phyloP scores from a whole-genome alignment of 495 filamentous ascomycete species.

The Trichoderma reesei region DNA sequence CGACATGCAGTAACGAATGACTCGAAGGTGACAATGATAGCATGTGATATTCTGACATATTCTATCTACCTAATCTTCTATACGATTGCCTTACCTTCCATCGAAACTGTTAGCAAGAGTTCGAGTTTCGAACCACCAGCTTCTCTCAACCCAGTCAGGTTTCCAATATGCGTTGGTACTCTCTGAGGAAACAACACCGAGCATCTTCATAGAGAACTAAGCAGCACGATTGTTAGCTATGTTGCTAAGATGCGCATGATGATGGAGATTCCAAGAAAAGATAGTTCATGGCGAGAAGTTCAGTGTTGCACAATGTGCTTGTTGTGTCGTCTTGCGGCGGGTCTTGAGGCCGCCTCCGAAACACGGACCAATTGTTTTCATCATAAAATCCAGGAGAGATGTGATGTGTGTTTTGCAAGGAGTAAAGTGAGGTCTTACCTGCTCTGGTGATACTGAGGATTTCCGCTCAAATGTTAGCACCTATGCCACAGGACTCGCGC shows the following conservation, averaged over 20 bases:
- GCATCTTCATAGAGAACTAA: not conserved
- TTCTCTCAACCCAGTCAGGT: not conserved
- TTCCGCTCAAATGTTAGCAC: not conserved
- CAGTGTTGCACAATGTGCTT: slow-evolving; percentile 76
- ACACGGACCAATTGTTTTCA: slow-evolving; percentile 98
- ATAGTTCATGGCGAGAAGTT: slow-evolving; percentile 24
- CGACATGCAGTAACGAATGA: not conserved
- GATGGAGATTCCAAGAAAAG: not conserved
- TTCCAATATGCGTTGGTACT: not conserved
- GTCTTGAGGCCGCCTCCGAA: slow-evolving; percentile 97
- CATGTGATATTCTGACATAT: not conserved
- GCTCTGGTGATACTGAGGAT: not conserved
- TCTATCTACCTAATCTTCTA: not conserved
- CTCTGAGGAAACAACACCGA: no score
- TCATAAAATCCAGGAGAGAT: slow-evolving; percentile 37
- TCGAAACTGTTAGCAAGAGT: not conserved
- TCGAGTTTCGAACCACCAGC: not conserved
- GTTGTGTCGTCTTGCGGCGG: slow-evolving; percentile 77
- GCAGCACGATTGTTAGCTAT: not conserved
- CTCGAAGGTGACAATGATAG: not conserved
- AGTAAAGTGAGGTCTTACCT: not conserved
- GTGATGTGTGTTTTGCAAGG: not conserved
- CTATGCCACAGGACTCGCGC: not conserved
- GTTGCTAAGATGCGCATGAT: not conserved
- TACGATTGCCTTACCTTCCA: not conserved